Evolutionary conservation across 441 rosid species (phyloP).

Genomic region (Francoa sonchifolia): DNA sequence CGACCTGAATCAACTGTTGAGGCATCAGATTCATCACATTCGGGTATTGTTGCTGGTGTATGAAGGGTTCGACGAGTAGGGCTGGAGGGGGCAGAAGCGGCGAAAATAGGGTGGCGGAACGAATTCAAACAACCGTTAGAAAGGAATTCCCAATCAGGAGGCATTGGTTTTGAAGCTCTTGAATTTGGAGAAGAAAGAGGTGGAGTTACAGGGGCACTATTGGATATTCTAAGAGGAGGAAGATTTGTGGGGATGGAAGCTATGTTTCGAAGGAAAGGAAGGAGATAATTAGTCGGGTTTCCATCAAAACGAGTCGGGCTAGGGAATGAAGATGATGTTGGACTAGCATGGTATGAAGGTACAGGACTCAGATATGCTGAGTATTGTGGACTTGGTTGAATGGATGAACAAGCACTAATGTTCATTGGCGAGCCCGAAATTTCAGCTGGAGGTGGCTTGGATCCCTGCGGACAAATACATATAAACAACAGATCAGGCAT

Average conservation of each 20-base stretch:
- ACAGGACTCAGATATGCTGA: slow-evolving; percentile 77
- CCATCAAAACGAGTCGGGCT: slow-evolving; percentile 49
- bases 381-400: slow-evolving; percentile 83
- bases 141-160: slow-evolving; percentile 53
- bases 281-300: slow-evolving; percentile 37
- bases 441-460: slow-evolving; percentile 46
- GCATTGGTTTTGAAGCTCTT: slow-evolving; percentile 42
- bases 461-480: slow-evolving; percentile 36
- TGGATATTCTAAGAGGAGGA: slow-evolving; percentile 53
- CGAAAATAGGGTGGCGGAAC: slow-evolving; percentile 34
- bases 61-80: slow-evolving; percentile 43
- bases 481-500: background rate
- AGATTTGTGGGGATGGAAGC: slow-evolving; percentile 45
- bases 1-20: slow-evolving; percentile 40
- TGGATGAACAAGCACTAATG: slow-evolving; percentile 60
- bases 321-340: slow-evolving; percentile 51
- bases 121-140: slow-evolving; percentile 33
- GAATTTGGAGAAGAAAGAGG: slow-evolving; percentile 61
- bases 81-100: slow-evolving; percentile 58
- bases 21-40: slow-evolving; percentile 50
- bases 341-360: slow-evolving; percentile 52
- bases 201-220: slow-evolving; percentile 68
- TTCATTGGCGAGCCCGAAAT: slow-evolving; percentile 33
- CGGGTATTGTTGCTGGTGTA: slow-evolving; percentile 50
- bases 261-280: slow-evolving; percentile 47